Conservation (phyloP, 2,329 filamentous ascomycete species). For the Cladosporium velox region DNA sequence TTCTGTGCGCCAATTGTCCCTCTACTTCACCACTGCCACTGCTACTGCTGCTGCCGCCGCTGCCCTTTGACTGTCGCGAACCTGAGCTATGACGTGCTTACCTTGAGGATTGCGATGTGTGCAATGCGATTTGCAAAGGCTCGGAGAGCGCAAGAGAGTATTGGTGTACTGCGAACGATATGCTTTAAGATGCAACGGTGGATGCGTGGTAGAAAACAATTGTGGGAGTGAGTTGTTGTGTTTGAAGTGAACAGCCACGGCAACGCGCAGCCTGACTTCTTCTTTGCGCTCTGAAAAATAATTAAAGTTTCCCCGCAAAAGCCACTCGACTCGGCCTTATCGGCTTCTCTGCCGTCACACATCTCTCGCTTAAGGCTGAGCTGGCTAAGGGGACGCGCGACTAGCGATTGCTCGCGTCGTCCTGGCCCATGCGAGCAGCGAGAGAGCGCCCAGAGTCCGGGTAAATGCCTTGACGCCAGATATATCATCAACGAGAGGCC, state of each 20-base stretch:
- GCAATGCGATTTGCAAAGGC: not conserved
- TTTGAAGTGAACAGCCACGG: too few species aligned
- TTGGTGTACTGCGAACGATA: not conserved
- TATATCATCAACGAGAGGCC: conserved; percentile 3
- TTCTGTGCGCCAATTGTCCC: not conserved
- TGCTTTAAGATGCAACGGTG: not conserved
- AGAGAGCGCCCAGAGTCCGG: conserved; percentile 10
- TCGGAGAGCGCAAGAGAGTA: not conserved
- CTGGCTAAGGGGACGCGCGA: not conserved
- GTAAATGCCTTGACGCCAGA: conserved; percentile 17
- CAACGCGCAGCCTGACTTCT: not conserved
- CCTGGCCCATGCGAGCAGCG: not conserved
- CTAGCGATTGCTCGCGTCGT: conserved; percentile 1
- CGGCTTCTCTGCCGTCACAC: not conserved
- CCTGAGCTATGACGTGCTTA: conserved; percentile 6
- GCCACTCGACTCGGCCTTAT: not conserved
- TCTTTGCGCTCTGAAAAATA: conserved; percentile 12
- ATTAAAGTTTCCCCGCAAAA: conserved; percentile 13
- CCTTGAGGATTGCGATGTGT: not conserved
- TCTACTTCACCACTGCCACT: not conserved
- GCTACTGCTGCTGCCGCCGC: not conserved
- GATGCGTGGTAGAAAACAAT: not conserved
- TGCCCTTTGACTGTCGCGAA: not conserved
- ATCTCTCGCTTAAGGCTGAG: not conserved
- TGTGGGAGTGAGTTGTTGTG: not conserved